A percentile compares a stretch with the other conserved stretches of the same genome.
Evolutionary conservation across 805 yeast species (phyloP).

Genomic region (Saturnispora zaruensis): DNA sequence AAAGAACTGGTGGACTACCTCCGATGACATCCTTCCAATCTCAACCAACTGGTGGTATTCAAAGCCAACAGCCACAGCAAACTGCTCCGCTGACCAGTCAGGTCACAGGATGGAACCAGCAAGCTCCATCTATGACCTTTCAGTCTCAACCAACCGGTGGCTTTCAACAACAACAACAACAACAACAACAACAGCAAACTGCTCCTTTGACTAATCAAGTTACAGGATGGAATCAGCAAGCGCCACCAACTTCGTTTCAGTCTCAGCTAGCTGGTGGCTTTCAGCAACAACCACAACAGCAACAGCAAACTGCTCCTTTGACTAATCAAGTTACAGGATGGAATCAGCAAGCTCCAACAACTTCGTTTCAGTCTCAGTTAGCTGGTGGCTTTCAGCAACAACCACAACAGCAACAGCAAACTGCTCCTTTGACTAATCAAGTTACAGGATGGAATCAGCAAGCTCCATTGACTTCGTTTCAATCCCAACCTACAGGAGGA

Average conservation of each 20-base stretch:
- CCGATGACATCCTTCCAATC: constrained; percentile 9
- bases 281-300: constrained; percentile 16
- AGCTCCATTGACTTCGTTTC: constrained; percentile 15
- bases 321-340: constrained; percentile 35
- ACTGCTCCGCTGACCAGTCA: constrained; percentile 20
- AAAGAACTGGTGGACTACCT: constrained; percentile 12
- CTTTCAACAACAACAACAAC: constrained; percentile 16
- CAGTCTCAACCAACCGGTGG: constrained; percentile 21
- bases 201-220: constrained; percentile 24
- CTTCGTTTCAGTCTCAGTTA: constrained; percentile 14
- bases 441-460: constrained; percentile 33
- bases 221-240: constrained; percentile 31
- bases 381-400: constrained; percentile 22
- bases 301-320: constrained; percentile 11
- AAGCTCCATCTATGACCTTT: constrained; percentile 5
- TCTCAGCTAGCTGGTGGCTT: constrained; percentile 21
- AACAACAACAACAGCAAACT: too few species aligned
- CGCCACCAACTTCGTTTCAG: constrained; percentile 15
- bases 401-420: too few species aligned
- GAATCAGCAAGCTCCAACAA: constrained; percentile 16
- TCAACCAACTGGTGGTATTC: background rate
- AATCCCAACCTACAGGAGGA: constrained; percentile 26
- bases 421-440: constrained; percentile 21
- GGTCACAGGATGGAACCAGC: constrained; percentile 34
- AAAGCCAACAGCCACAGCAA: constrained; percentile 13